Evolutionary conservation across 768 basidiomycete species (phyloP), one percentile per base, ranked within the genome.

Genomic region (Russula griseocarnosa): DNA sequence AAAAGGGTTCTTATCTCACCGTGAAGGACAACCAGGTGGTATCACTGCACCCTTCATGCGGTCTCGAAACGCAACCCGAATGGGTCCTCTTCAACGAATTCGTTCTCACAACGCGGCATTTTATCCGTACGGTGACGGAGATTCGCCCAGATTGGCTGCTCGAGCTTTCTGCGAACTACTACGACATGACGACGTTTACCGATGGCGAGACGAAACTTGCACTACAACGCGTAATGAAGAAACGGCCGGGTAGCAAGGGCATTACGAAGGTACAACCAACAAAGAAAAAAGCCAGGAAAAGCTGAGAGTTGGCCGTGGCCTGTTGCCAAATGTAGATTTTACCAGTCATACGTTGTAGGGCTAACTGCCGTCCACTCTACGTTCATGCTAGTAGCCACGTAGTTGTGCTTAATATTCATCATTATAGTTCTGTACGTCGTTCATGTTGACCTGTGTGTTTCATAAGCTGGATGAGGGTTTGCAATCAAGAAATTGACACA

Each of bases 51-150:
- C 90, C 94, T 9, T 90, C 88, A 26, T 95, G 92, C 65, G 93
- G 93, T 34, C 77, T 97, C 52, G 90, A 93, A 66, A 84, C 84
- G 13, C 87, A 87, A 62, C 94, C 94, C 3, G 92, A 94, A 69
- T 95, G 92, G 94, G 92, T 95, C 3, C 73, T 92, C 10, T 94
- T 90, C 79, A 93, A 95, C 71, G 94, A 96, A 76, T 99, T 98
- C 69, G 93, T 98, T 11, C 76, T 98, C 68, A 98, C 95, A 8
- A 91, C 92, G 7, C 76, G 86, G 54, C 86, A 83, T 64, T 98
- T 89, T 71, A 94, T 99, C 71, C 86, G 97, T 32, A 96, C 92
- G 0, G 92, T 96, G 22, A 87, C 94, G 0, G 92, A 94, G 59
- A 82, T 96, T 60, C 79, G 82, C 71, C 82, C 88, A 3, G 94